Evolutionary conservation across 768 basidiomycete species (phyloP), one percentile per base, ranked within the genome.

Genomic region (Ramaria sp.): DNA sequence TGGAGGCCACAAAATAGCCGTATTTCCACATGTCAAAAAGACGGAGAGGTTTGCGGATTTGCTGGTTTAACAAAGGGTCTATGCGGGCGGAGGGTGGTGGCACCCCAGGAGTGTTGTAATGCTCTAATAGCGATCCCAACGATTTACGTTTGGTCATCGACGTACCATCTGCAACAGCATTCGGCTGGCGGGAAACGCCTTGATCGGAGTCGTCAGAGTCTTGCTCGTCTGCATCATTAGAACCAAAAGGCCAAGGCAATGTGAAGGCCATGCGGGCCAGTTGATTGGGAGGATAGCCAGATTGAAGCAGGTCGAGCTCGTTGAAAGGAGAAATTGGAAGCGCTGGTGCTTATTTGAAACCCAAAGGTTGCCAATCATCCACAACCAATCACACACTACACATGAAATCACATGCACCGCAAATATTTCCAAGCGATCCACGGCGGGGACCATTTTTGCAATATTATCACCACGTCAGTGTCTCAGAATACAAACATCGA

Each of bases 11-110:
- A 63, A 86, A 73, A n/a, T 77, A 67, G 4, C 81, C 83, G 65
- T 84, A 81, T 67, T 80, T 86, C 80, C 86, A 86, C 58, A 81
- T 72, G 64, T 88, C 78, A 80, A 84, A 84, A 9, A 88, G 64
- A 43, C 77, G 77, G 51, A 88, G 62, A 0, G 84, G 80, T 20
- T 72, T 71, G 47, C 75, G 69, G 41, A 79, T 75, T 61, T 78
- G 73, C 39, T 75, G 76, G 66, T 81, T 83, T n/a, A 86, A 73
- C 61, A 77, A 81, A 24, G 81, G 78, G 61, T 87, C 79, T 34
- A 90, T 73, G 43, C 88, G 80, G 48, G 89, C 76, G 7, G 86
- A 88, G 0, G 88, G 86, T 0, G 88, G 88, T 20, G 79, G 73
- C 19, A 82, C 72, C 33, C 86, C 86, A 11, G 86, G 83, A 17